Evolutionary conservation across 805 yeast genomes (phyloP).

Genomic region (Candida insectalens): DNA sequence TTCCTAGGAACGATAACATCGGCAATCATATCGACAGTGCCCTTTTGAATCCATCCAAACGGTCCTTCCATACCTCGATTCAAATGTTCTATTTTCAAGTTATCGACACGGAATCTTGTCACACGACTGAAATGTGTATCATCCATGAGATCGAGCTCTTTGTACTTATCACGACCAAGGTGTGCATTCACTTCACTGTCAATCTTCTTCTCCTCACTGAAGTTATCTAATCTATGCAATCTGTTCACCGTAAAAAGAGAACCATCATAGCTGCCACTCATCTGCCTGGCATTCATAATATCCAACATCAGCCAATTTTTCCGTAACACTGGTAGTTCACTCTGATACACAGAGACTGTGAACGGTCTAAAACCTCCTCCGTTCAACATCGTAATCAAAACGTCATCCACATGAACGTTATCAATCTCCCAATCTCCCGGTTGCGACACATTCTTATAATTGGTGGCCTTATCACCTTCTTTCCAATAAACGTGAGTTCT

Average conservation of each 20-base stretch:
- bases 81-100: conserved; percentile 77
- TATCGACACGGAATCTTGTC: conserved; percentile 76
- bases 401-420: conserved; percentile 74
- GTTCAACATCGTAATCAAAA: conserved; percentile 70
- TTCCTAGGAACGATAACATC: conserved; percentile 72
- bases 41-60: conserved; percentile 92
- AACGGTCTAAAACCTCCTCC: conserved; percentile 78
- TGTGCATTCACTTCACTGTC: conserved; percentile 15
- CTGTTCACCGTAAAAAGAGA: conserved; percentile 88
- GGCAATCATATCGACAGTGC: conserved; percentile 88
- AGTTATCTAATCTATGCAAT: conserved; percentile 49
- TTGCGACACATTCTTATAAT: conserved; percentile 58
- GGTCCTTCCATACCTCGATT: conserved; percentile 91
- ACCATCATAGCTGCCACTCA: conserved; percentile 89
- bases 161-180: conserved; percentile 10
- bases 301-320: conserved; percentile 94
- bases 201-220: conserved; percentile 22
- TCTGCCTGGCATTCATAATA: conserved; percentile 68
- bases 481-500: conserved; percentile 81
- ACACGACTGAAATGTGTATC: conserved; percentile 31
- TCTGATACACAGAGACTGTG: conserved; percentile 77
- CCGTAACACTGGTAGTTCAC: conserved; percentile 70
- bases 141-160: conserved; percentile 6
- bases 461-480: conserved; percentile 72
- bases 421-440: conserved; percentile 95